phyloP scores from a whole-genome alignment of 179 eudicot genomes.

The Silene noctiflora region DNA sequence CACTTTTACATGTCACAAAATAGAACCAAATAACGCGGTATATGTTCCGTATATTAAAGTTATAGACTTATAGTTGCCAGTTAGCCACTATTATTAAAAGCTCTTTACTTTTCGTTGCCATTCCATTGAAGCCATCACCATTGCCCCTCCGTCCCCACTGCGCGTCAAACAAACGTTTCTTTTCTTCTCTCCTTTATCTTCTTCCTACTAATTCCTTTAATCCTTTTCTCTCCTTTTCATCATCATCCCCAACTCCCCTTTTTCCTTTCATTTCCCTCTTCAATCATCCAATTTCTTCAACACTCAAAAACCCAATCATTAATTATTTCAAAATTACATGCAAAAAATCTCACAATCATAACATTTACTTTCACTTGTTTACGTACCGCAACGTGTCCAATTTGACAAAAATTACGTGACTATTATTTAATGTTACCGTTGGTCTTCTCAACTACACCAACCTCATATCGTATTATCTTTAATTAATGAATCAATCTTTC shows the following conservation, averaged over 20 bases:
- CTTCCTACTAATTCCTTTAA: not conserved
- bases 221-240: not conserved
- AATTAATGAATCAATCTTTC: too few relatives aligned
- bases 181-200: not conserved
- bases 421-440: constrained; percentile 27
- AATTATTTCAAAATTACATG: not conserved
- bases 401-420: not conserved
- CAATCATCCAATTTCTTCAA: not conserved
- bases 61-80: not conserved
- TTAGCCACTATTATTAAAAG: not conserved
- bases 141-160: not conserved
- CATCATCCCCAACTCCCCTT: not conserved
- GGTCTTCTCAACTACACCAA: constrained; percentile 25
- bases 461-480: not conserved
- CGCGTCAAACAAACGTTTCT: not conserved
- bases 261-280: not conserved
- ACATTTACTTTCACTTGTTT: not conserved
- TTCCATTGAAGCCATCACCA: not conserved
- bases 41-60: not conserved
- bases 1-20: too few relatives aligned
- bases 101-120: not conserved
- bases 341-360: not conserved
- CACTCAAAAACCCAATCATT: not conserved
- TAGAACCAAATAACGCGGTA: not conserved
- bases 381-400: not conserved